Evolutionary conservation across 192 early-diverging fungal species (phyloP), one percentile per base, ranked within the genome.

Genomic region (Phlyctochytrium planicorne): DNA sequence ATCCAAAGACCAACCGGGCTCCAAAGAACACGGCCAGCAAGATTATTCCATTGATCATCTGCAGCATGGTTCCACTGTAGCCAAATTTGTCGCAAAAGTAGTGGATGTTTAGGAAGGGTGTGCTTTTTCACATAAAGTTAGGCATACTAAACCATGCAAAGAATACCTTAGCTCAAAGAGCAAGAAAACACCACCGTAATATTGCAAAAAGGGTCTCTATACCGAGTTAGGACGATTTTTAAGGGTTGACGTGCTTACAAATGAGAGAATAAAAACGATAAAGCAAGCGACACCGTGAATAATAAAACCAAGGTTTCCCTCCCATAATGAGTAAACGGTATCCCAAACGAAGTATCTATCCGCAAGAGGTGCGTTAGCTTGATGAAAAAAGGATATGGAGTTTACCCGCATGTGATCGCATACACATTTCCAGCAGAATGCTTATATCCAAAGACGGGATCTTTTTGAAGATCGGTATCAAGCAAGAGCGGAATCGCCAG

Each of bases 271-370:
- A 40, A 84, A 94, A 3, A 94, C 92, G 57, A 81, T 69, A 64
- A 93, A 89, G 52, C 90, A 91, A 25, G 84, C 79, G 20, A 91
- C 14, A 10, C 88, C 95, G 67, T 97, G 95, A 25, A 93, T 66
- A 30, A 91, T 88, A 76, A 95, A 93, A 12, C 90, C 92, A 17
- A 88, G 34, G 2, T 93, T 94, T 65, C 85, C 80, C 62, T 88
- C 78, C 67, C 84, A 84, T 34, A 88, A 62, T 4, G 82, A 89
- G 3, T 89, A 73, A 53, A 88, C 59, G 0, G 88, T 86, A 77
- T 97, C 95, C 95, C 95, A 97, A 52, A 95, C 63, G 80, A 97
- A 97, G 76, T 94, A 96, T 20, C 92, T 91, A 70, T 34, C 36
- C 14, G 52, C 20, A 24, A 31, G 24, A 27, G 50, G 24, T 31